Evolutionary conservation across 129 eudicot species (phyloP).

Genomic region (Erigeron canadensis): DNA sequence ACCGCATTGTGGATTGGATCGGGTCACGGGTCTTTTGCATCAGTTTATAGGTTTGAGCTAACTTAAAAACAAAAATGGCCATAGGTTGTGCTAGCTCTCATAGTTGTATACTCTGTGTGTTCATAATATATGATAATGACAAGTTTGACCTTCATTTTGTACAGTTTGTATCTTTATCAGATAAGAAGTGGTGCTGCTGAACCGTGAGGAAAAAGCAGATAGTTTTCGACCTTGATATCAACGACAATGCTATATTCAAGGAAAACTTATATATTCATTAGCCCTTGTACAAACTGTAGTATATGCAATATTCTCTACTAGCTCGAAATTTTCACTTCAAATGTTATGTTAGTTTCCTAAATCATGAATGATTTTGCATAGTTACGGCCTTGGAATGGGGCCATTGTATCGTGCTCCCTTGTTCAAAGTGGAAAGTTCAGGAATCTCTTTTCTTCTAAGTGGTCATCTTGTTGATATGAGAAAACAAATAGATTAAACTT

Average conservation of each 20-base stretch:
- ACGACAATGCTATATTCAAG: constrained; percentile 24
- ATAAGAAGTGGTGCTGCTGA: constrained; percentile 46
- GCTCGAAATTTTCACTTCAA: constrained; percentile 22
- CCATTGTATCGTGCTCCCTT: constrained; percentile 21
- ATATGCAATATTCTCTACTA: constrained; percentile 32
- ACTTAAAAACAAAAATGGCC: not conserved
- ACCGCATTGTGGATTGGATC: no score
- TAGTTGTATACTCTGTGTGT: constrained; percentile 5
- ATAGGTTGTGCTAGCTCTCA: constrained; percentile 7
- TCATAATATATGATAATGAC: constrained; percentile 8
- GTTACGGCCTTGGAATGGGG: constrained; percentile 21
- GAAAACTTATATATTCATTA: constrained; percentile 20
- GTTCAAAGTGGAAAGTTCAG: constrained; percentile 14
- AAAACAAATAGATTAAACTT: not conserved
- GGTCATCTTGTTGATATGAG: constrained; percentile 13
- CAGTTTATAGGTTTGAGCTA: not conserved
- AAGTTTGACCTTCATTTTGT: constrained; percentile 9
- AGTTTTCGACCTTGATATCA: constrained; percentile 6
- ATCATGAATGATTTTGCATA: constrained; percentile 28
- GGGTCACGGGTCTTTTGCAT: no score
- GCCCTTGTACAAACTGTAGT: constrained; percentile 33
- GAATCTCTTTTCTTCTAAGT: constrained; percentile 1
- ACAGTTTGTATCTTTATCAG: constrained; percentile 62
- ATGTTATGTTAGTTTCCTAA: constrained; percentile 15
- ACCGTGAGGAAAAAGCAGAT: constrained; percentile 25